A percentile compares a stretch with the other conserved stretches of the same genome.
Evolutionary conservation across 2,329 filamentous ascomycete species (phyloP).

Genomic region (Fusarium nisikadoi): DNA sequence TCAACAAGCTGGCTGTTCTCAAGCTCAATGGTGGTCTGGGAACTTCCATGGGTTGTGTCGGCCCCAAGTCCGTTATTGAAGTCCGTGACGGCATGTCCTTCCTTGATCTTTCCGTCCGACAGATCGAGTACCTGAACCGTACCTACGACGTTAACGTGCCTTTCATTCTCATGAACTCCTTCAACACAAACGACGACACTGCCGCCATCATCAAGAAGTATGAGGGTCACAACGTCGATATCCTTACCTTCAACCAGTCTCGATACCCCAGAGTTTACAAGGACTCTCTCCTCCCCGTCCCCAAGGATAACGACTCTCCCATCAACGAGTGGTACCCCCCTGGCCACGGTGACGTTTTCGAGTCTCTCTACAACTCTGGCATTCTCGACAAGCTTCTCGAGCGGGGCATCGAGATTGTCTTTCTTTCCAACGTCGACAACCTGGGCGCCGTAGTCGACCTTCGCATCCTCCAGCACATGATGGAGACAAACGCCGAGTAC

Average conservation of each 20-base stretch:
- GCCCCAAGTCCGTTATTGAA: constrained; percentile 99
- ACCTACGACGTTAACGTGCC: constrained; percentile 97
- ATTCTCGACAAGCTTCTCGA: constrained; percentile 96
- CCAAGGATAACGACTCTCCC: constrained; percentile 86
- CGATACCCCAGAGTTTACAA: constrained; percentile 97
- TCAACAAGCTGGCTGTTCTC: constrained; percentile 96
- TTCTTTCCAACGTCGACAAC: constrained; percentile 99
- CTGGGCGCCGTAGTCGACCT: constrained; percentile 97
- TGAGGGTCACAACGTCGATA: constrained; percentile 99
- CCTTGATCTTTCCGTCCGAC: constrained; percentile 96
- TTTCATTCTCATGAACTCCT: constrained; percentile 99
- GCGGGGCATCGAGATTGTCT: constrained; percentile 96
- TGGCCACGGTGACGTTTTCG: constrained; percentile 99
- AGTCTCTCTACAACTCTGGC: constrained; percentile 99
- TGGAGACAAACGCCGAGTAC: constrained; percentile 96
- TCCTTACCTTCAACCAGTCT: constrained; percentile 99
- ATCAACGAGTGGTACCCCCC: constrained; percentile 99
- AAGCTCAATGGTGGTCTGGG: constrained; percentile 99
- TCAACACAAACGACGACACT: constrained; percentile 99
- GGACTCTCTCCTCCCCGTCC: constrained; percentile 95
- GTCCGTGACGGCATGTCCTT: constrained; percentile 99
- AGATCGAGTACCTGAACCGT: constrained; percentile 99
- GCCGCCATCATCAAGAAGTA: constrained; percentile 99
- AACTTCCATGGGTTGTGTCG: constrained; percentile 99
- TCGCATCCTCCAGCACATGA: constrained; percentile 99